Base-by-base conservation (phyloP, 768 basidiomycete species). In the Podaxis sp. region DNA sequence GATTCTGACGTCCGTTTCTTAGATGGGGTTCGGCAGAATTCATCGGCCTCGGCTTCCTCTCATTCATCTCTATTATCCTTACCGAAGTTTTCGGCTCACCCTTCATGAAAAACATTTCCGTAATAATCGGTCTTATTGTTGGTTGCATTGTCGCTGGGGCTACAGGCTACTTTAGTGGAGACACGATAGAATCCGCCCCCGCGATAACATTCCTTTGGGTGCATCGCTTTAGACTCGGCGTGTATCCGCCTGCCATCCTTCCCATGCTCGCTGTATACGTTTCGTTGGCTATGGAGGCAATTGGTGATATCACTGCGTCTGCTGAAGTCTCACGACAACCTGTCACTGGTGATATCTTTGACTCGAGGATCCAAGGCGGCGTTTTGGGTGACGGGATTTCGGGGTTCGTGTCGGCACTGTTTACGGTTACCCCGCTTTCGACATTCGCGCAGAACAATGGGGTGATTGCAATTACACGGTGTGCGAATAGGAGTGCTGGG, bases 121-220 rank as follows among this genome's bases (percentile, higher is more conserved):
- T 91, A 64, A 89, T 93, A 55, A 81, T 91, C 21, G 89, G 90
- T 0, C 76, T 93, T 16, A 77, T 79, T 6, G 83, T 93, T 1
- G 91, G 92, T 1, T 91, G 89, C 61, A 91, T 93, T 59, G 90
- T 93, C 1, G 83, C 90, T 0, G 91, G 89, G 38, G 87, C 87
- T 14, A 76, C 86, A 1, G 91, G 91, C 0, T 93, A 94, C 66
- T 88, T 93, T 25, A 86, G 87, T 64, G 77, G 81, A 5, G 79
- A 80, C 21, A 82, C 76, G 53, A 89, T 94, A 71, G 77, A 76
- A 40, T 77, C 79, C 7, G 85, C 91, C 0, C 92, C 92, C 0
- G 81, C 79, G 4, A 89, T 94, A 66, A 94, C 92, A 0, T 93
- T 94, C 74, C 71, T 93, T 32, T 94, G 91, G 89, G 89, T 89